phyloP scores from a whole-genome alignment of 768 basidiomycete species.

The Tricholoma hemisulphureum region DNA sequence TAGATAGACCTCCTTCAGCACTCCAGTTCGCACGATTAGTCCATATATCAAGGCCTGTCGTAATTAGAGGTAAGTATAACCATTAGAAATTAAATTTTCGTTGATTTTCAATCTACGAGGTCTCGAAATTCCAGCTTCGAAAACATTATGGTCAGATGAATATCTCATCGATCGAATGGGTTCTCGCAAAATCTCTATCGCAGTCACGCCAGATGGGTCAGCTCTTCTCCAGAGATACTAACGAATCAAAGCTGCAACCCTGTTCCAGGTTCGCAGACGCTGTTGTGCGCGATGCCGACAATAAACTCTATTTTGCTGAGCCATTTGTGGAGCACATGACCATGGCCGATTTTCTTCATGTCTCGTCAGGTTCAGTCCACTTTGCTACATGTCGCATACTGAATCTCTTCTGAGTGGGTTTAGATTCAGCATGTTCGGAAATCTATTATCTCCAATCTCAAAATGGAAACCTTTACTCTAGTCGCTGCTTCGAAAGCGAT shows the following conservation, averaged over 20 bases:
- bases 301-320: conserved; percentile 69
- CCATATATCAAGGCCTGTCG: conserved; percentile 66
- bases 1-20: conserved; percentile 58
- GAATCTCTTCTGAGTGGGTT: neutral
- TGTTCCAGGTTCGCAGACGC: conserved; percentile 71
- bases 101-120: conserved; percentile 32
- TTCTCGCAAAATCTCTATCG: conserved; percentile 59
- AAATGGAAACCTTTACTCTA: conserved; percentile 81
- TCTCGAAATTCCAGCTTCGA: conserved; percentile 43
- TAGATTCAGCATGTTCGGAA: conserved; percentile 21
- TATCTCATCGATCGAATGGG: conserved; percentile 61
- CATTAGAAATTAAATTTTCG: neutral
- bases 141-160: conserved; percentile 59
- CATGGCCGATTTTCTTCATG: conserved; percentile 52
- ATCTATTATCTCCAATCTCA: conserved; percentile 85
- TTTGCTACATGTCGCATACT: neutral
- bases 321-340: conserved; percentile 70
- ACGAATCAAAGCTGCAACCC: conserved; percentile 5
- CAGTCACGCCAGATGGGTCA: conserved; percentile 84
- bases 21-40: conserved; percentile 69
- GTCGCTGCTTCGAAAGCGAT: conserved; percentile 34
- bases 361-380: conserved; percentile 29
- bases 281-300: conserved; percentile 52
- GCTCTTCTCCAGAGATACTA: conserved; percentile 14
- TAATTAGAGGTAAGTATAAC: conserved; percentile 57